Percentiles rank a stretch among this genome's conserved stretches.
Evolutionary conservation across 2,329 filamentous ascomycete genomes (phyloP).

Genomic region (Diplodia corticola): DNA sequence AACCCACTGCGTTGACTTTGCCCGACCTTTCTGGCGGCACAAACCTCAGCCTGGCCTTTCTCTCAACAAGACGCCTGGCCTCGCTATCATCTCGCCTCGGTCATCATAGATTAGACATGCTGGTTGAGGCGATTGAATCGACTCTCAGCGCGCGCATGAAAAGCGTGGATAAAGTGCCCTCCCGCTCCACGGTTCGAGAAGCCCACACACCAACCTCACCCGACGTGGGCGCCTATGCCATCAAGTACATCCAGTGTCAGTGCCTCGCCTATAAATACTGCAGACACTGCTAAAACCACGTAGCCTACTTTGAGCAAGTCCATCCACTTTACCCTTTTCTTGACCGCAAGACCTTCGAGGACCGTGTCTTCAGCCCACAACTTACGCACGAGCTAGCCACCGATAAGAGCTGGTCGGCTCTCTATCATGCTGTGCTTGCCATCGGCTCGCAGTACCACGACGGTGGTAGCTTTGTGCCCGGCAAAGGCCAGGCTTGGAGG

Average conservation of each 20-base stretch:
- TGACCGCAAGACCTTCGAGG: slow-evolving; percentile 40
- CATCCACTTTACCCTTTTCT: slow-evolving; percentile 47
- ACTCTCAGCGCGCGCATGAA: slow-evolving; percentile 27
- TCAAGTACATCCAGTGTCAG: neutral
- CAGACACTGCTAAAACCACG: neutral
- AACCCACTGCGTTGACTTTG: neutral
- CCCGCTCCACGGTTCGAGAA: neutral
- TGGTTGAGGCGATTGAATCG: slow-evolving; percentile 29
- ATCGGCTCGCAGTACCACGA: slow-evolving; percentile 41
- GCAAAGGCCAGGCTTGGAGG: slow-evolving; percentile 43
- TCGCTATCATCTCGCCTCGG: slow-evolving; percentile 33
- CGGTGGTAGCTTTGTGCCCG: slow-evolving; percentile 43
- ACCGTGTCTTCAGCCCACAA: slow-evolving; percentile 31
- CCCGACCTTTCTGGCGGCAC: slow-evolving; percentile 27
- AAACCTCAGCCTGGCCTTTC: slow-evolving; percentile 40
- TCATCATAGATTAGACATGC: slow-evolving; percentile 29
- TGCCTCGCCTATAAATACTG: too few relatives aligned
- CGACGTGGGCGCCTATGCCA: neutral
- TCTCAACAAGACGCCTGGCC: slow-evolving; percentile 37
- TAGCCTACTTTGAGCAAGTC: slow-evolving; percentile 44
- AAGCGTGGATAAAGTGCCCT: neutral
- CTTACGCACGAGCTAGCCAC: slow-evolving; percentile 30
- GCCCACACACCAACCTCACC: neutral
- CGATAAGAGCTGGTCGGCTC: slow-evolving; percentile 39
- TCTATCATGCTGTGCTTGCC: slow-evolving; percentile 44